Evolutionary conservation across 768 basidiomycete genomes (phyloP), one percentile per base, ranked within the genome.

Genomic region (Kondoa subrosea): DNA sequence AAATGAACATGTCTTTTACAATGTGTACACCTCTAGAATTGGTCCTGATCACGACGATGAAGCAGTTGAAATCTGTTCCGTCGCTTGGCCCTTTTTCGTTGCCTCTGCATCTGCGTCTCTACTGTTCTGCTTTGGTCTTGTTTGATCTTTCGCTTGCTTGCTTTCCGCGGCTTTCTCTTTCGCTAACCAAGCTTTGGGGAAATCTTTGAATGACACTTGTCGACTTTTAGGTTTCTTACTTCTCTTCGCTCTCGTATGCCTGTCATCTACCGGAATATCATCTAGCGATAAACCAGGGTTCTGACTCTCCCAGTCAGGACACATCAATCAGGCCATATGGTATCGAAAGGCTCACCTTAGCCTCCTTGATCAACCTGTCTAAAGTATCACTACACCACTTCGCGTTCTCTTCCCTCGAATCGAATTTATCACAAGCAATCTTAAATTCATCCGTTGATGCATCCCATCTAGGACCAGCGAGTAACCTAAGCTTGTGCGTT

Each of bases 321-420:
- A 50, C 12, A 50, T 21, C 12, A 50, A 50, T 50, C 40, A 8
- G 40, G 21, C 8, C 40, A 8, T 21, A 57, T 17, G n/a, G 60
- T 1, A 27, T 25, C 3, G 50, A 2, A 63, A 70, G 26, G 82
- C 89, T 72, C 75, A 95, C 93, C 76, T 91, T 90, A 12, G 91
- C 89, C 73, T 85, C 86, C n/a, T 77, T 78, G 70, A 96, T 76
- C 57, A 99, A 78, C 72, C 82, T 79, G 74, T 91, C 87, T 66
- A 99, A 77, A 17, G 84, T 82, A 75, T 97, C 92, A 71, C 87
- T 87, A 56, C 87, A 89, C 87, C 90, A 93, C 77, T 92, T 93
- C 73, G 93, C 80, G 77, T 99, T 99, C 87, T 88, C 86, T 30
- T 84, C 81, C 1, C 85, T 83, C 71, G 83, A 81, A 4, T 85